A percentile compares a stretch with the other conserved stretches of the same genome.
phyloP scores from a whole-genome alignment of 1,139 yeast genomes.

The Saccharomyces hybrid region DNA sequence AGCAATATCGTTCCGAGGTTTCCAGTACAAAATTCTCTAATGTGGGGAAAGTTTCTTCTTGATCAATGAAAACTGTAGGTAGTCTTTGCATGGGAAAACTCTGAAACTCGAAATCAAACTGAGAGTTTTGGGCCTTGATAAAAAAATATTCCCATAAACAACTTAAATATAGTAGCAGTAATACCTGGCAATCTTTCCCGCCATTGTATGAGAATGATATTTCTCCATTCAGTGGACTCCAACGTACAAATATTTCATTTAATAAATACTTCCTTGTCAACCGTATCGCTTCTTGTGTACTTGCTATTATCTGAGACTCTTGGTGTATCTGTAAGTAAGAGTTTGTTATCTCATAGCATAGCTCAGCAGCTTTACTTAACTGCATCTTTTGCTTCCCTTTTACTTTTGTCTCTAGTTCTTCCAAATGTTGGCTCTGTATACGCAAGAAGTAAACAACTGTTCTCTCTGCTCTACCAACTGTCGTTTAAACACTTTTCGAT shows the following conservation, averaged over 20 bases:
- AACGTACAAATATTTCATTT: conserved; percentile 23
- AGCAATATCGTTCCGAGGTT: conserved; percentile 21
- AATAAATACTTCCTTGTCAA: conserved; percentile 19
- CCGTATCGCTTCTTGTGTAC: conserved; percentile 26
- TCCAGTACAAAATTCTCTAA: conserved; percentile 23
- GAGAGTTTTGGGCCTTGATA: conserved; percentile 13
- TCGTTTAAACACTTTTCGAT: background rate
- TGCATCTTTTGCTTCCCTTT: conserved; percentile 6
- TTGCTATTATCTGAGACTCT: conserved; percentile 15
- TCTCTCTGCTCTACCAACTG: background rate
- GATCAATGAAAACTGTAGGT: conserved; percentile 30
- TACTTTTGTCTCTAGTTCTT: background rate
- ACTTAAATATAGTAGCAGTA: conserved; percentile 27
- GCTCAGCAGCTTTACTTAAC: conserved; percentile 17
- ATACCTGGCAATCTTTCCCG: conserved; percentile 33
- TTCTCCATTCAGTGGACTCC: conserved; percentile 28
- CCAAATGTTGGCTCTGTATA: background rate
- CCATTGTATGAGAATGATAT: conserved; percentile 32
- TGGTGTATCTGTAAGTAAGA: conserved; percentile 18
- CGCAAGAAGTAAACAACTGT: background rate
- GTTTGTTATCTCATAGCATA: conserved; percentile 24
- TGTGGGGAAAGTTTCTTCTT: conserved; percentile 24
- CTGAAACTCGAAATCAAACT: conserved; percentile 19
- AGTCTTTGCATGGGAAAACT: conserved; percentile 21
- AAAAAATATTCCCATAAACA: conserved; percentile 29